phyloP scores from a whole-genome alignment of 2,329 filamentous ascomycete species.

The Neopestalotiopsis rosae region DNA sequence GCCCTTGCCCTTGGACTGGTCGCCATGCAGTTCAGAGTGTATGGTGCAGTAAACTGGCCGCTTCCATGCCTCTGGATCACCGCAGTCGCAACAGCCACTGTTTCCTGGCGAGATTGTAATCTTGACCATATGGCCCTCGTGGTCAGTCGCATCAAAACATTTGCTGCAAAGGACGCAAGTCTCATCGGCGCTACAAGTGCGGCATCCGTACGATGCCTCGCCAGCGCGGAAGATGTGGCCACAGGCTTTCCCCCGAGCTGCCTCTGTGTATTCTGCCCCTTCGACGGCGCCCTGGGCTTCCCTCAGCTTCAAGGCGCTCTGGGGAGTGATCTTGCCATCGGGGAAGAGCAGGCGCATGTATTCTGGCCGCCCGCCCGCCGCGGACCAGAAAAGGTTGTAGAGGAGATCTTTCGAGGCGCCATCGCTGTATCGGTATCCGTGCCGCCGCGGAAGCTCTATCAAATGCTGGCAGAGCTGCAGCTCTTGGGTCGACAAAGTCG shows the following conservation, averaged over 20 bases:
- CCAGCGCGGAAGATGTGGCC: slow-evolving; percentile 96
- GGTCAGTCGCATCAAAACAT: slow-evolving; percentile 95
- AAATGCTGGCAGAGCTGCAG: slow-evolving; percentile 84
- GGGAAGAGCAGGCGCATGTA: slow-evolving; percentile 85
- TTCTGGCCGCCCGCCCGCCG: slow-evolving; percentile 76
- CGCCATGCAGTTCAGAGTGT: slow-evolving; percentile 70
- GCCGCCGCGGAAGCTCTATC: slow-evolving; percentile 74
- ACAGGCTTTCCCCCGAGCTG: slow-evolving; percentile 89
- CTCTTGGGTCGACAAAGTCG: slow-evolving; percentile 70
- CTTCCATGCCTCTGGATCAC: slow-evolving; percentile 93
- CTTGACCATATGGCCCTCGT: slow-evolving; percentile 89
- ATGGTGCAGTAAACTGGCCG: slow-evolving; percentile 90
- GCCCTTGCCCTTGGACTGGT: slow-evolving; percentile 64
- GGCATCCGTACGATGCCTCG: slow-evolving; percentile 92
- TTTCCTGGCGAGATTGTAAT: slow-evolving; percentile 89
- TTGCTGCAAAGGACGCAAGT: slow-evolving; percentile 93
- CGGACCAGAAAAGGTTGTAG: slow-evolving; percentile 82
- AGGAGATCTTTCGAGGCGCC: slow-evolving; percentile 75
- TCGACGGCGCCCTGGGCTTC: slow-evolving; percentile 92
- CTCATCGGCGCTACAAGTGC: slow-evolving; percentile 92
- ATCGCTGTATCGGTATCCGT: slow-evolving; percentile 77
- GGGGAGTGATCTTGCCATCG: slow-evolving; percentile 66
- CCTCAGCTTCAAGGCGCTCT: slow-evolving; percentile 73
- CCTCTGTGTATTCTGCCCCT: slow-evolving; percentile 92
- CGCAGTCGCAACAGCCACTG: slow-evolving; percentile 96